Percentiles rank a stretch among this genome's conserved stretches.
These are phyloP conservation scores for Hericium rajendrae DNA, from an alignment of 768 basidiomycete genomes.

Conservation along the genomic window DNA sequence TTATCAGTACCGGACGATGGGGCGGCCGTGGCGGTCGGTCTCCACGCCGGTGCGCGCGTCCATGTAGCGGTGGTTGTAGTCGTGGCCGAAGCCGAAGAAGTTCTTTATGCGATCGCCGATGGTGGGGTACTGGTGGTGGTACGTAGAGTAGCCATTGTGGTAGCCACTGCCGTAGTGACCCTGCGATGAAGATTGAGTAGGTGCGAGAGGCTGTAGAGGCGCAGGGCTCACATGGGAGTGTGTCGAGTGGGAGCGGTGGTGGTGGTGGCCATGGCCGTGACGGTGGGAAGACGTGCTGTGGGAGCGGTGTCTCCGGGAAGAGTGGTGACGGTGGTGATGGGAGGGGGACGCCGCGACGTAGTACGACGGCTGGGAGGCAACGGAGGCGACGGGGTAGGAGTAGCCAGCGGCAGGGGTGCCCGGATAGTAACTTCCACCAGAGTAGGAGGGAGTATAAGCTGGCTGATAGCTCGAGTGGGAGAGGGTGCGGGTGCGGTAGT, in stretches of 20 bases:
- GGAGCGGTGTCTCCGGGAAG: slow-evolving; percentile 8
- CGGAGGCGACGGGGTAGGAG: slow-evolving; percentile 9
- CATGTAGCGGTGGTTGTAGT: slow-evolving; percentile 17
- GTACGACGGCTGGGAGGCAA: slow-evolving; percentile 5
- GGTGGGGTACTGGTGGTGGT: slow-evolving; percentile 13
- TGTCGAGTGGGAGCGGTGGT: slow-evolving; percentile 7
- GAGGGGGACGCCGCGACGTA: slow-evolving; percentile 13
- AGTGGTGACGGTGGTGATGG: slow-evolving; percentile 7
- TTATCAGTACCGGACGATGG: slow-evolving; percentile 31
- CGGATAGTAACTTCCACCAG: slow-evolving; percentile 11
- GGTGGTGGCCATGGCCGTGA: slow-evolving; percentile 2
- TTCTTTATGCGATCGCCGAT: slow-evolving; percentile 29
- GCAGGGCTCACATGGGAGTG: slow-evolving; percentile 8
- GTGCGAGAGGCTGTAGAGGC: slow-evolving; percentile 4
- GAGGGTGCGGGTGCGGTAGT: slow-evolving; percentile 15
- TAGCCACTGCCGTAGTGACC: neutral
- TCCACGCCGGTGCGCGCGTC: slow-evolving; percentile 32
- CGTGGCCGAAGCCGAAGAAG: slow-evolving; percentile 26
- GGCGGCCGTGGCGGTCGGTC: slow-evolving; percentile 48
- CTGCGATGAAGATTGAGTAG: slow-evolving; percentile 2
- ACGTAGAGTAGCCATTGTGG: slow-evolving; percentile 7
- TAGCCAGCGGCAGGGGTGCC: slow-evolving; percentile 16
- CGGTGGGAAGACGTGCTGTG: slow-evolving; percentile 7
- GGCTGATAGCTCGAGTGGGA: neutral
- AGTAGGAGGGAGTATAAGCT: neutral